Evolutionary conservation across 192 early-diverging fungal genomes (phyloP).

Genomic region (Coemansia erecta): DNA sequence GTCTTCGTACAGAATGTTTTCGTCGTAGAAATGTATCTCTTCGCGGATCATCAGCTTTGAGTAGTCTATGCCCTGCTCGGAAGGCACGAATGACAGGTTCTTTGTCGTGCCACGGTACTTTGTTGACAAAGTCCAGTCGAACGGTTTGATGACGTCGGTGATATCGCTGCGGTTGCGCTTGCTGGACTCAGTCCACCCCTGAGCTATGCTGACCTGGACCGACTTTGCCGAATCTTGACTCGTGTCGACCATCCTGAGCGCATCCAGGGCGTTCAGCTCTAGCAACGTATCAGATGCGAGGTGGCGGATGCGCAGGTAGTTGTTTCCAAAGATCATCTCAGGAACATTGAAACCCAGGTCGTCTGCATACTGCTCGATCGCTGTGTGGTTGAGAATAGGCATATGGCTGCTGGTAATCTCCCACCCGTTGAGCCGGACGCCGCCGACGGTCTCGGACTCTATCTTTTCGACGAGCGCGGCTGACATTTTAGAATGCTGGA

Average conservation of each 20-base stretch:
- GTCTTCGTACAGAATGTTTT: conserved; percentile 93
- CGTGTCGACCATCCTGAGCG: conserved; percentile 69
- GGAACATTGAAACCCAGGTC: conserved; percentile 74
- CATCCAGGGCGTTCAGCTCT: conserved; percentile 69
- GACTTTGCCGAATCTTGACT: conserved; percentile 63
- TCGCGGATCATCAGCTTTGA: conserved; percentile 72
- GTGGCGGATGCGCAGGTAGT: conserved; percentile 62
- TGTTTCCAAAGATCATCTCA: conserved; percentile 97
- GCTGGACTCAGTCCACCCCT: conserved; percentile 83
- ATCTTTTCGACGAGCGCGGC: conserved; percentile 30
- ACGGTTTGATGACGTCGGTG: conserved; percentile 85
- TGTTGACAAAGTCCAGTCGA: conserved; percentile 97
- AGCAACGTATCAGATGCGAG: conserved; percentile 13
- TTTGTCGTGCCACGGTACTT: conserved; percentile 66
- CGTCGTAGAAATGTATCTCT: conserved; percentile 92
- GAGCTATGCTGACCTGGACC: conserved; percentile 82
- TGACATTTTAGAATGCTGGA: background rate
- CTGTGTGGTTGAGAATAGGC: conserved; percentile 59
- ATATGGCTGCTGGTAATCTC: conserved; percentile 56
- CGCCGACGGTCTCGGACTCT: conserved; percentile 32
- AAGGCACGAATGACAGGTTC: conserved; percentile 18
- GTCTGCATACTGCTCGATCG: conserved; percentile 56
- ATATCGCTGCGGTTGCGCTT: conserved; percentile 61
- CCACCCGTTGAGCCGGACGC: conserved; percentile 55
- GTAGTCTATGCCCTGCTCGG: conserved; percentile 68